Percentiles rank a stretch among this genome's conserved stretches.
These are phyloP conservation scores for Aspergillus steynii DNA, from an alignment of 495 filamentous ascomycete genomes.

Conservation along the genomic window DNA sequence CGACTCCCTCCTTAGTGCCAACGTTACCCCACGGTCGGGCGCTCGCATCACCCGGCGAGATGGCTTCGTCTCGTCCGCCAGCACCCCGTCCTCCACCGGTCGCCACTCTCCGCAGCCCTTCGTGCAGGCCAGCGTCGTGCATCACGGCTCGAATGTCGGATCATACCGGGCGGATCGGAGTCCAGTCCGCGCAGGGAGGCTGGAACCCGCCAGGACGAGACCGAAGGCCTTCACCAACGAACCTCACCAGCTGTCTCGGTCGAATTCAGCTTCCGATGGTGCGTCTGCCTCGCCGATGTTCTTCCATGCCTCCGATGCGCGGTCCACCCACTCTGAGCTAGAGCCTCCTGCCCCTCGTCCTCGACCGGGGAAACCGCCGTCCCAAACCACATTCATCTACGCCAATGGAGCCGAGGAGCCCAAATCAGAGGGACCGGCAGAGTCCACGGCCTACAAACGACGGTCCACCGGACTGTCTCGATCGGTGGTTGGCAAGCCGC, in stretches of 20 bases:
- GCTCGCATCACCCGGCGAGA: slow-evolving; percentile 66
- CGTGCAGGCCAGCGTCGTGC: slow-evolving; percentile 29
- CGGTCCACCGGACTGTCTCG: slow-evolving; percentile 42
- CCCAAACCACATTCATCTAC: slow-evolving; percentile 57
- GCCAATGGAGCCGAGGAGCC: slow-evolving; percentile 52
- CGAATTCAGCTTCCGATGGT: slow-evolving; percentile 34
- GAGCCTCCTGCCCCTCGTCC: slow-evolving; percentile 16
- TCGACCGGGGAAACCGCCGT: slow-evolving; percentile 22
- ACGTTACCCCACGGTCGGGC: slow-evolving; percentile 72
- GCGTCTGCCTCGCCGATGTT: slow-evolving; percentile 57
- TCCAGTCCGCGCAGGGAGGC: slow-evolving; percentile 34
- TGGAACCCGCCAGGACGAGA: slow-evolving; percentile 33
- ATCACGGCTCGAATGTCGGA: slow-evolving; percentile 25
- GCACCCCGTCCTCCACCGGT: slow-evolving; percentile 46
- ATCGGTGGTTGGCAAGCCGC: slow-evolving; percentile 30
- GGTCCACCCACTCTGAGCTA: slow-evolving; percentile 29
- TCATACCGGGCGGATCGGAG: slow-evolving; percentile 40
- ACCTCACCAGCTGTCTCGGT: slow-evolving; percentile 27
- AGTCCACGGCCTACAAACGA: slow-evolving; percentile 25
- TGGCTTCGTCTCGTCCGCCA: slow-evolving; percentile 61
- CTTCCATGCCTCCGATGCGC: slow-evolving; percentile 75
- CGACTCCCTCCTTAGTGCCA: slow-evolving; percentile 57
- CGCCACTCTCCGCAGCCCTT: slow-evolving; percentile 38
- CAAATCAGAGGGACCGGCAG: slow-evolving; percentile 24
- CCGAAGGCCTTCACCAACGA: slow-evolving; percentile 40